Base-by-base conservation (phyloP, 495 filamentous ascomycete genomes). In the Lepidopterella palustris region DNA sequence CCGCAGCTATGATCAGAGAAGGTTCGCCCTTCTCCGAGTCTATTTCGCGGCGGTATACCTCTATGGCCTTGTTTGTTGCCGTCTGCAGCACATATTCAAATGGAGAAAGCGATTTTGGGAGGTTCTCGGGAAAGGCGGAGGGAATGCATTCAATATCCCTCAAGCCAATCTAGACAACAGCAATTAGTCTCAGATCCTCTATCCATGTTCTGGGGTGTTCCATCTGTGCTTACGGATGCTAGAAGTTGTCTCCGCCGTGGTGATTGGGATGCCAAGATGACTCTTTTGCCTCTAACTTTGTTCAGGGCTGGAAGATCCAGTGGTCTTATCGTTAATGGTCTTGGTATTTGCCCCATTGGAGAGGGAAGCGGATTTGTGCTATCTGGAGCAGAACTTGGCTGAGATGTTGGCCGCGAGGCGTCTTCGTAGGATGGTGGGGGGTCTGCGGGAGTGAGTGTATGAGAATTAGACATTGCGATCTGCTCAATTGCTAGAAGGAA, bases 61-160 rank as follows among this genome's bases (percentile, higher is more conserved):
- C 77, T 20, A 85, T 78, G 27, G 85, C 85, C 71, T 97, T 98
- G 64, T 85, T 82, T 2, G 79, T 82, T 1, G 93, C 95, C 13
- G 95, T 98, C 28, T 83, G 81, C 0, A 92, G 79, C 4, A 96
- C 93, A 77, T 98, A 98, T 69, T 91, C 89, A 70, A 90, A 89
- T 0, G 93, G 88, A 0, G 82, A 78, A 48, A 90, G 81, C n/a
- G 76, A 73, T 67, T 97, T 96, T 61, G 87, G 80, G 39, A 92
- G 81, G 77, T 96, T 79, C 73, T 97, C 92, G 35, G 85, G 83
- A 47, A 87, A 82, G 58, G 77, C 82, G 39, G 89, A 95, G 35
- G 93, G 89, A 62, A 87, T 78, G 66, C 96, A 80, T 60, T 96
- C 89, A 73, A 96, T 72, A 68, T 87, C 82, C 29, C 78, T 77